phyloP scores from a whole-genome alignment of 106 monocot species.

The Iris macrosiphon region DNA sequence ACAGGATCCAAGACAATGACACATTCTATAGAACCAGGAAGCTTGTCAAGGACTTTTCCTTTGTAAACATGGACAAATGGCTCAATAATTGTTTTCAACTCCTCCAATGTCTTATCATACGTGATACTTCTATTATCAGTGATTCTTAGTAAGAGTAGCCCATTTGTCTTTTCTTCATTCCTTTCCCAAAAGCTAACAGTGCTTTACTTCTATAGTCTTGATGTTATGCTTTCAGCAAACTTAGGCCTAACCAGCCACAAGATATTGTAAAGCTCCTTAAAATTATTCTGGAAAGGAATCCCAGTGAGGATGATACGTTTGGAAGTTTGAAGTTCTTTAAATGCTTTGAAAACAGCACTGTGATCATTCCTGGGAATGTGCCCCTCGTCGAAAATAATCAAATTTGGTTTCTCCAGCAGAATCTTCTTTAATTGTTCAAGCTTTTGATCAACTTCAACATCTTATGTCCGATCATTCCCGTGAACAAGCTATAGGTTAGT shows the following conservation, averaged over 20 bases:
- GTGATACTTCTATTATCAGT: slow-evolving; percentile 1
- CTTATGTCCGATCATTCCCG: too few relatives aligned
- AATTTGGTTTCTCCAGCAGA: slow-evolving; percentile 40
- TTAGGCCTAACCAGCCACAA: slow-evolving; percentile 54
- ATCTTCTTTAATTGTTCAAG: slow-evolving; percentile 5
- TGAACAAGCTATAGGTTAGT: slow-evolving; percentile 63
- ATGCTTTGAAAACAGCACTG: slow-evolving; percentile 40
- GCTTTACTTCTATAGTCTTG: neutral
- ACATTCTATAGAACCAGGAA: slow-evolving; percentile 59
- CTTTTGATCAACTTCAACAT: slow-evolving; percentile 3
- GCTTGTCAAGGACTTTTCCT: slow-evolving; percentile 35
- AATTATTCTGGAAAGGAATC: slow-evolving; percentile 85
- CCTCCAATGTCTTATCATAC: slow-evolving; percentile 11
- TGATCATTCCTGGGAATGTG: slow-evolving; percentile 69
- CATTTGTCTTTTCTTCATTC: slow-evolving; percentile 31
- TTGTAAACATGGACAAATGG: slow-evolving; percentile 72
- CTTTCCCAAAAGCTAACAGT: slow-evolving; percentile 14
- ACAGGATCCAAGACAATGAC: slow-evolving; percentile 40
- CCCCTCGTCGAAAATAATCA: slow-evolving; percentile 79
- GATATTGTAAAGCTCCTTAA: slow-evolving; percentile 67
- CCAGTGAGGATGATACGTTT: slow-evolving; percentile 72
- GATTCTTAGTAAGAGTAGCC: slow-evolving; percentile 20
- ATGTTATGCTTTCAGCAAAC: slow-evolving; percentile 34
- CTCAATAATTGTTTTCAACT: slow-evolving; percentile 24
- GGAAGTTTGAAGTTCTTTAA: slow-evolving; percentile 40